phyloP scores from a whole-genome alignment of 2,329 filamentous ascomycete genomes.

The Lachnellula willkommii region DNA sequence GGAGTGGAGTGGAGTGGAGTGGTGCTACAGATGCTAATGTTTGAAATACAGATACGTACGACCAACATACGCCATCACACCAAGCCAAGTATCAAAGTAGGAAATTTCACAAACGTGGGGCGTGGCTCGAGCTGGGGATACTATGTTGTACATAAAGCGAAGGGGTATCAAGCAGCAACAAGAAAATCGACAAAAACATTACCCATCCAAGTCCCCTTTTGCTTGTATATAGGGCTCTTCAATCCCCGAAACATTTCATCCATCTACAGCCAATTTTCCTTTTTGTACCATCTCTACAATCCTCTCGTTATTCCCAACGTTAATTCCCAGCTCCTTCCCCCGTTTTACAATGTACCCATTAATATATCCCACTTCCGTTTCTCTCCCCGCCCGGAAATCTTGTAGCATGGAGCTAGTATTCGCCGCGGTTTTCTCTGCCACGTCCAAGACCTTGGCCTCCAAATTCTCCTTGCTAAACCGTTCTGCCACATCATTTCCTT shows the following conservation, averaged over 20 bases:
- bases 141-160: not conserved
- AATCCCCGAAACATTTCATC: conserved; percentile 2
- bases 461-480: conserved; percentile 30
- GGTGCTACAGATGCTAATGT: conserved; percentile 4
- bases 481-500: conserved; percentile 28
- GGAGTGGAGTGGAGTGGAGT: not conserved
- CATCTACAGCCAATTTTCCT: conserved; percentile 30
- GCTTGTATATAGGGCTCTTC: not conserved
- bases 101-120: not conserved
- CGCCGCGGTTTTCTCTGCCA: conserved; percentile 44
- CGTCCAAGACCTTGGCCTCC: conserved; percentile 41
- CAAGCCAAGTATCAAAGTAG: conserved; percentile 35
- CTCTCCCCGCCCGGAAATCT: conserved; percentile 46
- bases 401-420: conserved; percentile 61
- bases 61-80: conserved; percentile 71
- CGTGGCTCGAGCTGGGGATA: not conserved
- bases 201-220: not conserved
- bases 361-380: conserved; percentile 53
- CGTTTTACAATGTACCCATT: conserved; percentile 49
- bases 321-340: conserved; percentile 25
- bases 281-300: conserved; percentile 42
- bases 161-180: not conserved
- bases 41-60: conserved; percentile 61
- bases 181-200: not conserved
- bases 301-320: conserved; percentile 37